Percentiles rank a stretch among this genome's conserved stretches.
phyloP scores from a whole-genome alignment of 2,329 filamentous ascomycete species.

The Colletotrichum sp. region DNA sequence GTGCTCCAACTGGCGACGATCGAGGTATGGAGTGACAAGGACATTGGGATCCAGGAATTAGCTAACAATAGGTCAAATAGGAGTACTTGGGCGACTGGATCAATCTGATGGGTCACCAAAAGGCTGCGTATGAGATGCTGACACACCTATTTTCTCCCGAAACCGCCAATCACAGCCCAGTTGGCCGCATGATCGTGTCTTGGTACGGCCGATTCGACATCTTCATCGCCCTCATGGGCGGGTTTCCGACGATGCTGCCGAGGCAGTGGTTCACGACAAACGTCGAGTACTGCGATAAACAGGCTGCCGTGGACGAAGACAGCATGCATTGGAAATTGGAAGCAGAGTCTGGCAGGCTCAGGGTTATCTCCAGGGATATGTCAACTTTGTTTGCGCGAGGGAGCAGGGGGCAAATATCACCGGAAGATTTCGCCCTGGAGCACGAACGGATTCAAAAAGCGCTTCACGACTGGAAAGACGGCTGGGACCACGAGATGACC shows the following conservation, averaged over 20 bases:
- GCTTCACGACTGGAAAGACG: slow-evolving; percentile 55
- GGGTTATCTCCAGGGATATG: slow-evolving; percentile 81
- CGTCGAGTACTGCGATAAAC: slow-evolving; percentile 66
- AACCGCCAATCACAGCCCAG: slow-evolving; percentile 72
- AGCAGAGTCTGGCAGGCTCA: slow-evolving; percentile 67
- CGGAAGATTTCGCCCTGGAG: slow-evolving; percentile 69
- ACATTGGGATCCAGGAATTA: not conserved
- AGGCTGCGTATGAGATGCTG: slow-evolving; percentile 84
- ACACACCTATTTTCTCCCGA: slow-evolving; percentile 79
- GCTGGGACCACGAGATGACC: slow-evolving; percentile 66
- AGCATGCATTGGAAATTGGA: slow-evolving; percentile 69
- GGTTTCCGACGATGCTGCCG: slow-evolving; percentile 74
- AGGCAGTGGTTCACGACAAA: slow-evolving; percentile 79
- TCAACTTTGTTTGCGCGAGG: slow-evolving; percentile 76
- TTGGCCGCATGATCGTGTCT: slow-evolving; percentile 75
- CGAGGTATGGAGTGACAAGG: slow-evolving; percentile 65
- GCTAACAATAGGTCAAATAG: slow-evolving; percentile 47
- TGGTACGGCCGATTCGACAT: slow-evolving; percentile 94
- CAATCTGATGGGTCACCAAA: slow-evolving; percentile 90
- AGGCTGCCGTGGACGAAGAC: slow-evolving; percentile 62
- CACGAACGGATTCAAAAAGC: slow-evolving; percentile 57
- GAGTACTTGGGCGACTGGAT: slow-evolving; percentile 97
- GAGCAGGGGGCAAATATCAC: slow-evolving; percentile 66
- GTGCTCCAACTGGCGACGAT: slow-evolving; percentile 93
- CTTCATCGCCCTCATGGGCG: slow-evolving; percentile 82